Evolutionary conservation across 306 rosid genomes (phyloP).

Genomic region (Acacia confusa): DNA sequence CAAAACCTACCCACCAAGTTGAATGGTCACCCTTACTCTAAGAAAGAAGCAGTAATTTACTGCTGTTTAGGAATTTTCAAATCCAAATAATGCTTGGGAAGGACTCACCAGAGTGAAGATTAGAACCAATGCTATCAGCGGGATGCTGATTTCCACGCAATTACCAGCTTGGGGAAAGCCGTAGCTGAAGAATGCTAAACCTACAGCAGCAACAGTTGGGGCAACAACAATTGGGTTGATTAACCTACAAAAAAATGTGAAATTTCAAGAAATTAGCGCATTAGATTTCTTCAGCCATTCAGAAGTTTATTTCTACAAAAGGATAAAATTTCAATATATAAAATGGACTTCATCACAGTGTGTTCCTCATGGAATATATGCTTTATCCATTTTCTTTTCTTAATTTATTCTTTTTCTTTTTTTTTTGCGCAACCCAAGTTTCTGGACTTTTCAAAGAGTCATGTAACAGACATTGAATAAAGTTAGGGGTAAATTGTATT

Average conservation of each 20-base stretch:
- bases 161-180: slow-evolving; percentile 95
- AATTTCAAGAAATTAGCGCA: slow-evolving; percentile 22
- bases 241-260: slow-evolving; percentile 49
- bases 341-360: slow-evolving; percentile 14
- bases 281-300: background rate
- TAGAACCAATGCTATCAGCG: slow-evolving; percentile 74
- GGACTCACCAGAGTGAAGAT: slow-evolving; percentile 72
- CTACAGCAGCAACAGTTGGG: slow-evolving; percentile 93
- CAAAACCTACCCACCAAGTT: background rate
- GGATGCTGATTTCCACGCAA: slow-evolving; percentile 88
- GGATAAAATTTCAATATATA: slow-evolving; percentile 13
- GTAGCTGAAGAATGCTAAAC: slow-evolving; percentile 93
- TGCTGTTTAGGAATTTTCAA: background rate
- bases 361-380: slow-evolving; percentile 2
- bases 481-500: background rate
- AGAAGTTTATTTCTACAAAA: background rate
- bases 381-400: background rate
- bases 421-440: background rate
- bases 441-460: background rate
- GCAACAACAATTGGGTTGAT: slow-evolving; percentile 94
- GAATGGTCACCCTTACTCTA: background rate
- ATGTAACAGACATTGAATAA: background rate
- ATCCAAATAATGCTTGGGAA: slow-evolving; percentile 5
- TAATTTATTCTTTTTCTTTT: background rate
- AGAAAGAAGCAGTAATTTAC: slow-evolving; percentile 4